Percentiles rank a stretch among this genome's conserved stretches.
Conservation (phyloP, 2,329 filamentous ascomycete genomes). For the Stachybotrys elegans region DNA sequence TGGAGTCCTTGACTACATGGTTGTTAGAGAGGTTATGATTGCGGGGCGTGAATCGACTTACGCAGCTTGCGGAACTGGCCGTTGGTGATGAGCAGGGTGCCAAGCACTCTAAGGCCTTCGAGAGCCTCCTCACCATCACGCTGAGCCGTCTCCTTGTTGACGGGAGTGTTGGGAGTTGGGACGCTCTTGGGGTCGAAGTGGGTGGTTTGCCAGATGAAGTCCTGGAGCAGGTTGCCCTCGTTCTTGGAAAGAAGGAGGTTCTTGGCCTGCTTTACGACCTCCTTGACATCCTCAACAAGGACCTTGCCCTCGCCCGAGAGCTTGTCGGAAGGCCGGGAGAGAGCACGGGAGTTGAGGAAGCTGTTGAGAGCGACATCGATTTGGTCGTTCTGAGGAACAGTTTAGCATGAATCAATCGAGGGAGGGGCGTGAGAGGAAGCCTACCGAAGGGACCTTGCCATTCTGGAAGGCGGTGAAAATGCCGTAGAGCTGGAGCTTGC, state of each 20-base stretch:
- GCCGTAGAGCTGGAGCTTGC: slow-evolving; percentile 92
- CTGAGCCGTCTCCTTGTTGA: slow-evolving; percentile 72
- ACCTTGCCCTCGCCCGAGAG: slow-evolving; percentile 77
- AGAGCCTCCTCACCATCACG: slow-evolving; percentile 80
- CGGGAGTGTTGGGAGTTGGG: slow-evolving; percentile 56
- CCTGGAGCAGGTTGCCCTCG: slow-evolving; percentile 86
- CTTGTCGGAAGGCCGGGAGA: slow-evolving; percentile 66
- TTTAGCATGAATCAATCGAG: neutral
- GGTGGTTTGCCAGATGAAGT: slow-evolving; percentile 94
- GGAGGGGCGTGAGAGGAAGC: slow-evolving; percentile 22
- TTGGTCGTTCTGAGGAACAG: slow-evolving; percentile 68
- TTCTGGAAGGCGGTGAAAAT: slow-evolving; percentile 80
- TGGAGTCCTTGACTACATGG: slow-evolving; percentile 64
- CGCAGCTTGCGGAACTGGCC: slow-evolving; percentile 90
- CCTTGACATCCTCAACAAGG: slow-evolving; percentile 71
- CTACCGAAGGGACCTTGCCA: slow-evolving; percentile 85
- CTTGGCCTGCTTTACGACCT: slow-evolving; percentile 82
- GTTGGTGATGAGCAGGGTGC: slow-evolving; percentile 87
- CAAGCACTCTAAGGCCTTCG: slow-evolving; percentile 81
- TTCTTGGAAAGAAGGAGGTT: slow-evolving; percentile 87
- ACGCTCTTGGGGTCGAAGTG: slow-evolving; percentile 63
- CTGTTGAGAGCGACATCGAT: slow-evolving; percentile 94
- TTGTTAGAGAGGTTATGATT: slow-evolving; percentile 10
- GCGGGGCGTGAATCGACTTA: slow-evolving; percentile 40
- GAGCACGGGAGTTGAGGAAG: slow-evolving; percentile 65